Evolutionary conservation across 208 protist genomes (phyloP).

Genomic region (Trypanosoma melophagium): DNA sequence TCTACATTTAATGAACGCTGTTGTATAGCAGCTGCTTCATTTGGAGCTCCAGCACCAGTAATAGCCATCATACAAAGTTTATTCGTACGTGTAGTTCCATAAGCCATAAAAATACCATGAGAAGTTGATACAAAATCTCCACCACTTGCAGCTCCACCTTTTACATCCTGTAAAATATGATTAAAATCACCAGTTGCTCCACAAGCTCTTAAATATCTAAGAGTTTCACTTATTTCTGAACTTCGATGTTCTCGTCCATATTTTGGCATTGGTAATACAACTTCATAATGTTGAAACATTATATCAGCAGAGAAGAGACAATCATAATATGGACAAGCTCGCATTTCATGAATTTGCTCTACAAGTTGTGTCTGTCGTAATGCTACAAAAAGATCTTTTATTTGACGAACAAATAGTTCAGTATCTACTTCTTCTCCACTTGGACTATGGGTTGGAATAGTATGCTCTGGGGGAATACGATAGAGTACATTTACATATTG

Average conservation of each 20-base stretch:
- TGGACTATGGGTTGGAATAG: constrained; percentile 67
- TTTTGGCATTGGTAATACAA: constrained; percentile 88
- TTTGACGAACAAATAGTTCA: constrained; percentile 68
- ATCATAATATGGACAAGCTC: constrained; percentile 79
- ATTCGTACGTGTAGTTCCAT: constrained; percentile 70
- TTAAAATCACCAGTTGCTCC: constrained; percentile 71
- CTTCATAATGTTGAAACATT: constrained; percentile 76
- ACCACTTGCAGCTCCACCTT: constrained; percentile 61
- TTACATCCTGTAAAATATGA: constrained; percentile 76
- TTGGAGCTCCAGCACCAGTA: constrained; percentile 35
- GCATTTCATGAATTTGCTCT: constrained; percentile 82
- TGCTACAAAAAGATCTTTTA: constrained; percentile 62
- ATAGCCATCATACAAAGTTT: constrained; percentile 63
- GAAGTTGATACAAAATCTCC: constrained; percentile 77
- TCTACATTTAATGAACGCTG: constrained; percentile 53
- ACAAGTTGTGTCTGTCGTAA: constrained; percentile 69
- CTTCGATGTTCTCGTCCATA: constrained; percentile 76
- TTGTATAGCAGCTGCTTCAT: constrained; percentile 38
- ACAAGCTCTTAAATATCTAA: constrained; percentile 84
- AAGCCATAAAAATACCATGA: constrained; percentile 79
- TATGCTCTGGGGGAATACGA: constrained; percentile 62
- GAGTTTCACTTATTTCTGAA: constrained; percentile 80
- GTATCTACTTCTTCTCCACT: constrained; percentile 72
- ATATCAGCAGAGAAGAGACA: constrained; percentile 76
- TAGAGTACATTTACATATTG: constrained; percentile 79